Base-by-base conservation (phyloP, 2,329 filamentous ascomycete species). In the Ophiocordyceps camponoti-leonardi region DNA sequence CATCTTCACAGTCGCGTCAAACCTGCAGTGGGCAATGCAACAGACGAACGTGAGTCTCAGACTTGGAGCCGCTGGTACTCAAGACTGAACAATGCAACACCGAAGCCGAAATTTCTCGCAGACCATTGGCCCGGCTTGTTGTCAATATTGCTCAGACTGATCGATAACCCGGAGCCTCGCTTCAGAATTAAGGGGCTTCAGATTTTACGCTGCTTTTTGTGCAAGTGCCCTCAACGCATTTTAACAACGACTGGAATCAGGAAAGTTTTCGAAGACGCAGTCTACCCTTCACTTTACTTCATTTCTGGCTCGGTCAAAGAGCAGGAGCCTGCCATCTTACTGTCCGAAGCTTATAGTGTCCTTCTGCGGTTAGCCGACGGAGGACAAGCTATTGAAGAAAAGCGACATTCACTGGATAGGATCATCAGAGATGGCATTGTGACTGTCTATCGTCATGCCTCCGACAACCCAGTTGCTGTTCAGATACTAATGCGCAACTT, bases 291-390 rank as follows among this genome's bases (percentile, higher is more conserved):
- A 33, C 71, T 94, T n/a, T 70, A 81, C 8, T 84, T 79, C 53
- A 69, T 94, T 6, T 88, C 90, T 0, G 77, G 72, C 13, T 66
- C 94, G 40, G 94, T 86, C 0, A 78, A 83, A 0, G 81, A 85
- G 54, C 58, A 69, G 0, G 83, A 92, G 46, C 83, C 83, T 4
- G 56, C 83, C 2, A 54, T 57, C 1, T 64, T 95, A 3, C 70
- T 94, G 1, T 56, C 60, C 6, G 67, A 71, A 7, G 77, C 82
- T 0, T 93, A 87, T 51, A 67, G 72, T 8, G 78, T 79, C 2
- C 67, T 94, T 3, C 62, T 83, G 18, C 63, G 65, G 0, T 68
- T 94, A 6, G 72, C 58, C 20, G 50, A 55, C 43, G 44, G 54
- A 8, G 26, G 26, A 28, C 26, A 50, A 58, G n/a, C 59, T 52